Evolutionary conservation across 2,329 filamentous ascomycete genomes (phyloP).

Genomic region (Aureobasidium sp.): DNA sequence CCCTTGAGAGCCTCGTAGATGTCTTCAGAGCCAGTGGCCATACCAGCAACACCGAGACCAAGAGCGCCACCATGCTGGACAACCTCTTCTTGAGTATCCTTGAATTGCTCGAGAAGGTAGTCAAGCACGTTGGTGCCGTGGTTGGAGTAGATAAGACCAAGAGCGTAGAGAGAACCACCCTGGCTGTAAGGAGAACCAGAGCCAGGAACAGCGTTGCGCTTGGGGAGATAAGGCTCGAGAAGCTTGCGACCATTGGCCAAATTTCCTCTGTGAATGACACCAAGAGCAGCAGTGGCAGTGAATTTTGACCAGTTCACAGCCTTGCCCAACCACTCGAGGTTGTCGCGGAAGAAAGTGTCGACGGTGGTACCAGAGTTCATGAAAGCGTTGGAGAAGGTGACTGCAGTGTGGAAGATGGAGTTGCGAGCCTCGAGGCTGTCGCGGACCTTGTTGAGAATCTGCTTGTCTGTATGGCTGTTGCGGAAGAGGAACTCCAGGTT

Average conservation of each 20-base stretch:
- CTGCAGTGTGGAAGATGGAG: slow-evolving; percentile 96
- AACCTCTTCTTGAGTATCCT: slow-evolving; percentile 73
- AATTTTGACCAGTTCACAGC: slow-evolving; percentile 99
- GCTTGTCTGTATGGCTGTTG: slow-evolving; percentile 86
- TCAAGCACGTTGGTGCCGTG: slow-evolving; percentile 85
- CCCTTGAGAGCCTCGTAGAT: slow-evolving; percentile 87
- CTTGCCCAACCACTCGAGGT: slow-evolving; percentile 95
- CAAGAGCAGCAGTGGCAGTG: slow-evolving; percentile 88
- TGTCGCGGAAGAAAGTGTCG: slow-evolving; percentile 97
- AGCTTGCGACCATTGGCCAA: slow-evolving; percentile 87
- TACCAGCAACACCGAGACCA: slow-evolving; percentile 90
- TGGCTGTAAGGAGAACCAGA: slow-evolving; percentile 90
- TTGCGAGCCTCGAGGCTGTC: slow-evolving; percentile 93
- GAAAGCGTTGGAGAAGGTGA: slow-evolving; percentile 96
- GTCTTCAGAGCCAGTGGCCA: slow-evolving; percentile 86
- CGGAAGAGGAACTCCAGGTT: slow-evolving; percentile 95
- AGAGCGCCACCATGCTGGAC: slow-evolving; percentile 95
- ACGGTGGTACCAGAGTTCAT: slow-evolving; percentile 99
- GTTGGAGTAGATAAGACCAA: slow-evolving; percentile 94
- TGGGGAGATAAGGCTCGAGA: slow-evolving; percentile 87
- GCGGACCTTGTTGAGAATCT: slow-evolving; percentile 90
- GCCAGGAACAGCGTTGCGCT: slow-evolving; percentile 57
- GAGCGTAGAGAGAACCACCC: slow-evolving; percentile 89
- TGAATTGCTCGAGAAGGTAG: slow-evolving; percentile 69
- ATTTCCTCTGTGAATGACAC: slow-evolving; percentile 95